Base-by-base conservation (phyloP, 257 asterid genomes). In the Solanum sejunctum region DNA sequence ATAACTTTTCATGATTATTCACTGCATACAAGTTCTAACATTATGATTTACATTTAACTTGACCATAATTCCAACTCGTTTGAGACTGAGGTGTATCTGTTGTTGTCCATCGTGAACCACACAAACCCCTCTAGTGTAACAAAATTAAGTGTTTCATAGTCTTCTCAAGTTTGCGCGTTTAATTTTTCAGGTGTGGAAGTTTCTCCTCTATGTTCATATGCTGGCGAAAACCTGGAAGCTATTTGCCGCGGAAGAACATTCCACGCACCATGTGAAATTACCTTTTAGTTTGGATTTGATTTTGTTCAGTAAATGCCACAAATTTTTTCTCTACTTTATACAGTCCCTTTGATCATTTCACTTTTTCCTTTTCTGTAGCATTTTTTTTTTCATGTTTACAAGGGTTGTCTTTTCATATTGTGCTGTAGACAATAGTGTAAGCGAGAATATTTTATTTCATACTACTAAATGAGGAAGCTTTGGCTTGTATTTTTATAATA, bases 221-320 rank as follows among this genome's bases (percentile, higher is more conserved):
- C 96, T 55, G 99, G 99, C 39, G 99, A 96, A 84, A 95, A 96
- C 89, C 91, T 96, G n/a, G 99, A 96, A 91, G 93, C 97, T 26
- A 89, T 93, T 72, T 95, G 98, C 88, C 95, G 98, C 4, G 98
- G 98, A 80, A 93, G 98, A 85, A 96, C 98, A 64, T 96, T 96
- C 82, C 98, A 93, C 64, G 98, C 98, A 66, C 98, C 98, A 78
- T 94, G 99, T 89, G 99, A 96, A 90, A 95, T 96, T 89, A 88
- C 94, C 51, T 89, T 87, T 91, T 94, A 95, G 91, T 51, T 86
- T 58, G 77, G 16, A n/a, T 87, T 83, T 83, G 20, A 57, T 73
- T 81, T 54, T 45, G 57, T 84, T 57, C 21, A 86, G 61, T 77
- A 32, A 18, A 67, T 17, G 43, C 82, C 86, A 47, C 26, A n/a